Percentiles rank a stretch among this genome's conserved stretches.
Evolutionary conservation across 495 filamentous ascomycete species (phyloP).

Genomic region (Ramalina intermedia): DNA sequence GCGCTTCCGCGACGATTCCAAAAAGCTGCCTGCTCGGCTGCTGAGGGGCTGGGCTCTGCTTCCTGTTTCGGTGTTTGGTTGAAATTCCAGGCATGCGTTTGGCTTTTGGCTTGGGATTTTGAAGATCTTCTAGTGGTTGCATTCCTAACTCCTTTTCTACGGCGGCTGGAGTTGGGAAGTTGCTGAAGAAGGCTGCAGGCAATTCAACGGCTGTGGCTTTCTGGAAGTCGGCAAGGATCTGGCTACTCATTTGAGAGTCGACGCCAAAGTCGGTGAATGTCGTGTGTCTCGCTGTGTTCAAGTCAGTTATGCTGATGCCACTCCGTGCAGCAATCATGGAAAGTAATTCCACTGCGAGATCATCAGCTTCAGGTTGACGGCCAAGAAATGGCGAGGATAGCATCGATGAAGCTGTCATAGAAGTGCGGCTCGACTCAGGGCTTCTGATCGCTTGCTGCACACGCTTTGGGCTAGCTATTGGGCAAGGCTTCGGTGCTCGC

Average conservation of each 20-base stretch:
- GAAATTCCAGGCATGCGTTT: neutral
- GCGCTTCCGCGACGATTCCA: neutral
- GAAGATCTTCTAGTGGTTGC: neutral
- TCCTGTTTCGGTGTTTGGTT: no score
- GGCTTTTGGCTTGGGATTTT: neutral
- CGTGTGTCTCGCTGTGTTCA: conserved; percentile 30
- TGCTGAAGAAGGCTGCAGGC: conserved; percentile 5
- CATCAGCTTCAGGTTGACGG: neutral
- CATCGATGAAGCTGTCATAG: neutral
- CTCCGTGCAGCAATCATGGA: neutral
- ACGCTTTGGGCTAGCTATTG: neutral
- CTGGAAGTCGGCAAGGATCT: conserved; percentile 38
- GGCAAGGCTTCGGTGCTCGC: neutral
- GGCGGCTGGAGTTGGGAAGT: conserved; percentile 1
- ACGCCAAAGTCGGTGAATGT: conserved; percentile 28
- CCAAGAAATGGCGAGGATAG: neutral
- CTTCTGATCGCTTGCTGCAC: neutral
- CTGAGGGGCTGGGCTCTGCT: no score
- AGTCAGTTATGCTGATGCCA: conserved; percentile 25
- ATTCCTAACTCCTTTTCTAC: neutral
- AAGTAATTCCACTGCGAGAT: neutral
- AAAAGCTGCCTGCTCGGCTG: neutral
- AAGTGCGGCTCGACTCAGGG: neutral
- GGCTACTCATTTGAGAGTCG: conserved; percentile 39
- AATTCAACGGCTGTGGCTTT: conserved; percentile 19